Conservation (phyloP, 805 yeast genomes). For the Zygotorulaspora danielsina region DNA sequence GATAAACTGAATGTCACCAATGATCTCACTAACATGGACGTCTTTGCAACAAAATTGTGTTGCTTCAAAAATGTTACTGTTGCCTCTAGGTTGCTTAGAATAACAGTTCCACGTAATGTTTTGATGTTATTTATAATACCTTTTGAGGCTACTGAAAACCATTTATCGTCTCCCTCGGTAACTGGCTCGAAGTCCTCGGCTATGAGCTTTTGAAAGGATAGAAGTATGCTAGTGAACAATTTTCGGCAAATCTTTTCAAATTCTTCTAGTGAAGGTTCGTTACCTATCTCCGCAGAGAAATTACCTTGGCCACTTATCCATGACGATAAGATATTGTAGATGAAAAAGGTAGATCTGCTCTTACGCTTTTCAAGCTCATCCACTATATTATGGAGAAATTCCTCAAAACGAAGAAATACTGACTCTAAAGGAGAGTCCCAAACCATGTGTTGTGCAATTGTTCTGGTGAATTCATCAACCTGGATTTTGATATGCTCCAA, state of each 20-base stretch:
- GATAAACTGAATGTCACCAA: slow-evolving; percentile 58
- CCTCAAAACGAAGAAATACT: slow-evolving; percentile 27
- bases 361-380: slow-evolving; percentile 38
- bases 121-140: slow-evolving; percentile 42
- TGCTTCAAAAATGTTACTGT: slow-evolving; percentile 37
- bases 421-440: slow-evolving; percentile 15
- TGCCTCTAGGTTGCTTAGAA: slow-evolving; percentile 36
- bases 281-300: slow-evolving; percentile 1
- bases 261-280: slow-evolving; percentile 28
- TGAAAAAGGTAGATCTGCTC: slow-evolving; percentile 39
- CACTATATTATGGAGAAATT: slow-evolving; percentile 26
- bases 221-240: slow-evolving; percentile 54
- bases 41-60: slow-evolving; percentile 37
- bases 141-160: slow-evolving; percentile 55
- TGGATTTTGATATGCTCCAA: slow-evolving; percentile 10
- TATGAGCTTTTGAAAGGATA: slow-evolving; percentile 60
- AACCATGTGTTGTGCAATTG: slow-evolving; percentile 14
- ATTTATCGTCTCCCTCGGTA: slow-evolving; percentile 55
- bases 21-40: slow-evolving; percentile 43
- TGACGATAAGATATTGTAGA: slow-evolving; percentile 44
- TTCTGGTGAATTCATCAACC: slow-evolving; percentile 13
- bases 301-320: slow-evolving; percentile 40
- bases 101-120: slow-evolving; percentile 38
- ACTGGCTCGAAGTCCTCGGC: slow-evolving; percentile 37
- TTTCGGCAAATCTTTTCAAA: slow-evolving; percentile 48